Evolutionary conservation across 2,329 filamentous ascomycete genomes (phyloP).

Genomic region (Hymenoscyphus scutula): DNA sequence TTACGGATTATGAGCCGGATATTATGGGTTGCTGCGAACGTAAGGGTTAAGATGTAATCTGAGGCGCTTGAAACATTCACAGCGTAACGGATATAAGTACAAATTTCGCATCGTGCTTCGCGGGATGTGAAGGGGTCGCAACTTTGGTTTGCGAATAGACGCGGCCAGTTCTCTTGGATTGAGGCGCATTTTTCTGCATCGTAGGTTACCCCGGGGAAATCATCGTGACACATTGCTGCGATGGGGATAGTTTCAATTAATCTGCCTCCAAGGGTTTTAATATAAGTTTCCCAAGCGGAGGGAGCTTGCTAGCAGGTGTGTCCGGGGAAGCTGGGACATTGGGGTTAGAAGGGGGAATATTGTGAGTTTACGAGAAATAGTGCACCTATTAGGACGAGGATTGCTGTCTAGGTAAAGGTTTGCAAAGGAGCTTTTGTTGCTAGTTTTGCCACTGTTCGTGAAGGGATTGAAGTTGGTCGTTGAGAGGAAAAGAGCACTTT

Average conservation of each 20-base stretch:
- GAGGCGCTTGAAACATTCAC: constrained; percentile 25
- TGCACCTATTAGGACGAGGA: neutral
- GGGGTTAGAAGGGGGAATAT: neutral
- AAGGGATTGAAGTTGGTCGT: too few species aligned
- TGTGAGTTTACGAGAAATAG: neutral
- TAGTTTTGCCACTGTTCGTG: too few species aligned
- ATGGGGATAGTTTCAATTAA: constrained; percentile 36
- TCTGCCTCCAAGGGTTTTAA: constrained; percentile 43
- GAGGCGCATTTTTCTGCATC: constrained; percentile 23
- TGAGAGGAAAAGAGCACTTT: too few species aligned
- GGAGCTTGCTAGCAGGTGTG: constrained; percentile 45
- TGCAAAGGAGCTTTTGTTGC: neutral
- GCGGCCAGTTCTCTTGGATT: constrained; percentile 35
- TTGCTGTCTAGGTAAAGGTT: neutral
- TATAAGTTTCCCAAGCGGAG: constrained; percentile 45
- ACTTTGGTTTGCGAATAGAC: constrained; percentile 38
- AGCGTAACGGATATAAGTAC: constrained; percentile 22
- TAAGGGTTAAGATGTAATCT: constrained; percentile 34
- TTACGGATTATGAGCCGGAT: constrained; percentile 49
- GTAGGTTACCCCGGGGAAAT: constrained; percentile 12
- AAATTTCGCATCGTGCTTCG: constrained; percentile 38
- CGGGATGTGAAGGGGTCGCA: constrained; percentile 34
- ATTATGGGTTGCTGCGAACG: constrained; percentile 37
- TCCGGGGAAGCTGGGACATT: constrained; percentile 17
- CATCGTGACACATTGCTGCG: constrained; percentile 28